Conservation (phyloP, 2,329 filamentous ascomycete species). For the Sporothrix variecibatus region DNA sequence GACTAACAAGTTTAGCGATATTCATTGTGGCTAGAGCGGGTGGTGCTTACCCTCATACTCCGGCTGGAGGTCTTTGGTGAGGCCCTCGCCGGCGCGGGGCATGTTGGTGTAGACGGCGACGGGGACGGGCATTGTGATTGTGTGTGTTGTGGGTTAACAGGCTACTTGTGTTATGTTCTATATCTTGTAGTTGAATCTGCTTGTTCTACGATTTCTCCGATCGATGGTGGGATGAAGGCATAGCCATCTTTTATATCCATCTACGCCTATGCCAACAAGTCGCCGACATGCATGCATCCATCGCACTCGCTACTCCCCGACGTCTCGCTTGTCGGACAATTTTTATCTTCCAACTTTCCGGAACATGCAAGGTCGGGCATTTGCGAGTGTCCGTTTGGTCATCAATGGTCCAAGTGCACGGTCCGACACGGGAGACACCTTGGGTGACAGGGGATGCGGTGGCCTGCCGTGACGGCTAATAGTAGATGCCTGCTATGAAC, state of each 20-base stretch:
- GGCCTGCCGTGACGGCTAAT: not conserved
- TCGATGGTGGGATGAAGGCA: too few relatives aligned
- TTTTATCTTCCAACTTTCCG: not conserved
- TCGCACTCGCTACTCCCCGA: not conserved
- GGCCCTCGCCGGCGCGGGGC: slow-evolving; percentile 10
- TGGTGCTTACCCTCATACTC: slow-evolving; percentile 5
- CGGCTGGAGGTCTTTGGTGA: slow-evolving; percentile 11
- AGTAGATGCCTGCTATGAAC: not conserved
- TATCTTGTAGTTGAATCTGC: too few relatives aligned
- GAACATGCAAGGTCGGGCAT: not conserved
- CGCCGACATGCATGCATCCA: not conserved
- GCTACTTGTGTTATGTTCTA: too few relatives aligned
- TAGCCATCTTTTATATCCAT: too few relatives aligned
- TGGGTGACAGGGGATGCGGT: not conserved
- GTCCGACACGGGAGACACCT: not conserved
- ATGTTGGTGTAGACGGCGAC: slow-evolving; percentile 11
- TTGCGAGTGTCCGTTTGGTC: not conserved
- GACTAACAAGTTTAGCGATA: not conserved
- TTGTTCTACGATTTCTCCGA: too few relatives aligned
- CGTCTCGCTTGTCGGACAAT: not conserved
- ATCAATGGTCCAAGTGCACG: too few relatives aligned
- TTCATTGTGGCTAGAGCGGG: not conserved
- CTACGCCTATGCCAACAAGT: too few relatives aligned
- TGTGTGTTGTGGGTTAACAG: not conserved
- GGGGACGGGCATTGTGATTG: not conserved